Conservation (phyloP, 805 yeast genomes). For the Saccharomycopsis synnaedendra region DNA sequence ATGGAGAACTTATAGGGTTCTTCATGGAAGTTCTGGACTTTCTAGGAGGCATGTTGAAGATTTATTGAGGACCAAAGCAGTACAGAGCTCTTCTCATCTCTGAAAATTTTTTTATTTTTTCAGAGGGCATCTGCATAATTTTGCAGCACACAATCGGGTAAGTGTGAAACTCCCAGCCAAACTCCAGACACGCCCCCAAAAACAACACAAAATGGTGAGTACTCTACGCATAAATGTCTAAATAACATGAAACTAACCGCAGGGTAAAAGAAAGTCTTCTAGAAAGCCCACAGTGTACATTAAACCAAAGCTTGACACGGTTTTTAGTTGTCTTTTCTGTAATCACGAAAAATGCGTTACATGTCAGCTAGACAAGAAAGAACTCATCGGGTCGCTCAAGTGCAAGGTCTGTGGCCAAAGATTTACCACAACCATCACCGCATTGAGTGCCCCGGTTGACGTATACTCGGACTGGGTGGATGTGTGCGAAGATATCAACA, state of each 20-base stretch:
- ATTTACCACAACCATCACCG: constrained; percentile 80
- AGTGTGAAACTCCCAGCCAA: too few species aligned
- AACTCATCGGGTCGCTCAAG: constrained; percentile 69
- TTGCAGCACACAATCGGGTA: too few species aligned
- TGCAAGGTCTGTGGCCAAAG: constrained; percentile 93
- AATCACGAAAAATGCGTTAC: constrained; percentile 89
- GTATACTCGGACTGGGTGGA: constrained; percentile 97
- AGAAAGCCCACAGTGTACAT: constrained; percentile 72
- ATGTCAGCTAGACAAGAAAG: constrained; percentile 79
- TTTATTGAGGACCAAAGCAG: background rate
- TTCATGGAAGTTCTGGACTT: constrained; percentile 4
- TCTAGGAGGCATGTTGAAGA: constrained; percentile 9
- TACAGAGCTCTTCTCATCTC: constrained; percentile 1
- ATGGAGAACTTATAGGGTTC: constrained; percentile 3
- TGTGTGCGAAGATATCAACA: constrained; percentile 85
- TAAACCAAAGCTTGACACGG: constrained; percentile 69
- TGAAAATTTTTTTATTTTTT: background rate
- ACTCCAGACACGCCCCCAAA: too few species aligned
- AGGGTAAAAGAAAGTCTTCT: constrained; percentile 59
- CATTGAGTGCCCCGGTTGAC: constrained; percentile 76
- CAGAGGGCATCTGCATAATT: too few species aligned
- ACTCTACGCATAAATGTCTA: too few species aligned
- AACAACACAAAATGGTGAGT: too few species aligned
- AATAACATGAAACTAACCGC: too few species aligned
- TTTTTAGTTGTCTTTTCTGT: constrained; percentile 87